phyloP scores from a whole-genome alignment of 768 basidiomycete genomes.

The Russula virescens region DNA sequence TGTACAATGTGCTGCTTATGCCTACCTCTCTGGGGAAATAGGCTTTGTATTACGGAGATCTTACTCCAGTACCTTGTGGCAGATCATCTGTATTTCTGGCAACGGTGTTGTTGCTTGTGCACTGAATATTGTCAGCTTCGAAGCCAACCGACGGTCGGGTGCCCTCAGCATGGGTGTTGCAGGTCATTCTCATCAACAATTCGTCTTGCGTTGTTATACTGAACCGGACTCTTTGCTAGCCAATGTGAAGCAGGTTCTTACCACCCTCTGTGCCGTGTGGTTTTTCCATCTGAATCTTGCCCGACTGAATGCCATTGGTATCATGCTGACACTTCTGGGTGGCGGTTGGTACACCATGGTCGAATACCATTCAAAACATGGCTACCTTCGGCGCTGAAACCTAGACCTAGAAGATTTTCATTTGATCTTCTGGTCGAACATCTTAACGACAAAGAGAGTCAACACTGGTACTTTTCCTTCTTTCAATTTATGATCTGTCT shows the following conservation, averaged over 20 bases:
- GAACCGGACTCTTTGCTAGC: conserved; percentile 37
- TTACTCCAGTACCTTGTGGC: conserved; percentile 24
- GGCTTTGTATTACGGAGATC: conserved; percentile 41
- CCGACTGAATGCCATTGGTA: conserved; percentile 73
- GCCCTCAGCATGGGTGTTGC: conserved; percentile 90
- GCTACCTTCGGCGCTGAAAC: not conserved
- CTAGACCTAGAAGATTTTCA: not conserved
- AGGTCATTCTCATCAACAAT: conserved; percentile 39
- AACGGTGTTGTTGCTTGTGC: conserved; percentile 90
- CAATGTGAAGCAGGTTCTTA: conserved; percentile 92
- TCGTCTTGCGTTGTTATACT: not conserved
- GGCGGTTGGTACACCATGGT: conserved; percentile 76
- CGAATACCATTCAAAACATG: conserved; percentile 38
- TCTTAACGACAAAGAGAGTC: not conserved
- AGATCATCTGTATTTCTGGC: conserved; percentile 44
- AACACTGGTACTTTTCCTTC: not conserved
- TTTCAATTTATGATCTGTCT: not conserved
- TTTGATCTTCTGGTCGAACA: not conserved
- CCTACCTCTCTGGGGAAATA: conserved; percentile 77
- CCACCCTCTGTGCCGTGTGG: conserved; percentile 74
- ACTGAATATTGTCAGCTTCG: conserved; percentile 91
- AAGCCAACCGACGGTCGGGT: conserved; percentile 90
- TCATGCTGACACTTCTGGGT: conserved; percentile 75
- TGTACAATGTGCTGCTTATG: conserved; percentile 75
- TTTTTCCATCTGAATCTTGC: conserved; percentile 84